Evolutionary conservation across 1,284 basidiomycete species (phyloP).

Genomic region (Apiotrichum veenhuisii): DNA sequence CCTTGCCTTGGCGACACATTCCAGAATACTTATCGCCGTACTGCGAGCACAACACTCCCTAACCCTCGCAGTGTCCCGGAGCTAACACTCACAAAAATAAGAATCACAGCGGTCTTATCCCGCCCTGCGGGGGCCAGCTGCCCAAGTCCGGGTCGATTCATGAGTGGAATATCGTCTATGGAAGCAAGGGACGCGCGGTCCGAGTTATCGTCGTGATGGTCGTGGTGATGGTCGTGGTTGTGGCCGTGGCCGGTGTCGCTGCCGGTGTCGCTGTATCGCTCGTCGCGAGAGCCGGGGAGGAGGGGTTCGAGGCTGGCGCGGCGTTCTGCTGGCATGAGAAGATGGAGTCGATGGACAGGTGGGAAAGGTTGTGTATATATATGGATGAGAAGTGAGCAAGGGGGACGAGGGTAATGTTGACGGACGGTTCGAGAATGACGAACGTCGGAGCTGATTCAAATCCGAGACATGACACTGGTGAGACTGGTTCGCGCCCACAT

Average conservation of each 20-base stretch:
- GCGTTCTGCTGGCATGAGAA: neutral
- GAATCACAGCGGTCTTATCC: conserved; percentile 11
- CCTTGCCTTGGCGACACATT: too few species aligned
- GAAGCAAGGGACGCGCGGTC: neutral
- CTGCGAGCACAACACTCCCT: too few species aligned
- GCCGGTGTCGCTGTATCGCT: neutral
- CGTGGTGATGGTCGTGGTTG: neutral
- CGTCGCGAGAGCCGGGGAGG: neutral
- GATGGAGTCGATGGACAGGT: neutral
- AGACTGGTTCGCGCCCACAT: too few species aligned
- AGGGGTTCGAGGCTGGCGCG: conserved; percentile 1
- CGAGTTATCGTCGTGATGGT: neutral
- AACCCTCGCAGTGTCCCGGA: too few species aligned
- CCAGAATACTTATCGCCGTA: too few species aligned
- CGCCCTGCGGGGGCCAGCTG: conserved; percentile 15
- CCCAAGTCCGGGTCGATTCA: neutral
- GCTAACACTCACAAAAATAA: conserved; percentile 1
- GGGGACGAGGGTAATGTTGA: too few species aligned
- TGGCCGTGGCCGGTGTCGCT: too few species aligned
- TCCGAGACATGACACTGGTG: too few species aligned
- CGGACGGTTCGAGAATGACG: too few species aligned
- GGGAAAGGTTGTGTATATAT: too few species aligned
- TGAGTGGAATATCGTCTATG: neutral
- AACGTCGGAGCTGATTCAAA: too few species aligned
- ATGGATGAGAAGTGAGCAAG: neutral